Conservation (phyloP, 164 flowering plant genomes). For the Magnolia sinica region DNA sequence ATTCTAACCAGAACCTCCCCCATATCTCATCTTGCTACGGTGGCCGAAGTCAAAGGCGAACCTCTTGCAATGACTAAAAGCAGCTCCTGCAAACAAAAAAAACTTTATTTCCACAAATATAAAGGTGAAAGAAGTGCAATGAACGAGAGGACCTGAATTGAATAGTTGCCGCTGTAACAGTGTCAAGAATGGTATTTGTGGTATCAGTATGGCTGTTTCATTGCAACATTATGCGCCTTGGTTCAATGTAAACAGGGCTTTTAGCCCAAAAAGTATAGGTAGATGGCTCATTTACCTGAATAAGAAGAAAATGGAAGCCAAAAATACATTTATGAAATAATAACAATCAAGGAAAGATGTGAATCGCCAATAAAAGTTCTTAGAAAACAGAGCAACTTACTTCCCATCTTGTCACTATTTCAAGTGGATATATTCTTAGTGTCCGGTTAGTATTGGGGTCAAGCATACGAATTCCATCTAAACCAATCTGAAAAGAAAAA, state of each 20-base stretch:
- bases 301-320: conserved; percentile 1
- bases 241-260: conserved; percentile 86
- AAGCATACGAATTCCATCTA: conserved; percentile 97
- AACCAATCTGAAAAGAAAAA: conserved; percentile 60
- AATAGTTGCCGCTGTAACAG: conserved; percentile 85
- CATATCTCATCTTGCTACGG: conserved; percentile 57
- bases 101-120: too few species aligned
- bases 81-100: conserved; percentile 31
- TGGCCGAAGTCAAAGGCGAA: conserved; percentile 7
- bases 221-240: conserved; percentile 86
- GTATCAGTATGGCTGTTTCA: conserved; percentile 72
- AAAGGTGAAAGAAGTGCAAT: too few species aligned
- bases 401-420: conserved; percentile 84
- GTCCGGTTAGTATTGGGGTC: conserved; percentile 74
- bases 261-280: conserved; percentile 87
- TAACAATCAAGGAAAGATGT: neutral
- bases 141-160: conserved; percentile 44
- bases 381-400: conserved; percentile 37
- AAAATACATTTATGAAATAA: neutral
- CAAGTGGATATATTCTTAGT: conserved; percentile 88
- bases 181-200: conserved; percentile 81
- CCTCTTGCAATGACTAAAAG: conserved; percentile 25
- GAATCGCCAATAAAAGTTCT: neutral
- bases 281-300: conserved; percentile 67
- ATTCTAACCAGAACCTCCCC: conserved; percentile 76